Percentiles rank a stretch among this genome's conserved stretches.
Evolutionary conservation across 1,139 yeast genomes (phyloP).

Genomic region (Komagataea norvegica): DNA sequence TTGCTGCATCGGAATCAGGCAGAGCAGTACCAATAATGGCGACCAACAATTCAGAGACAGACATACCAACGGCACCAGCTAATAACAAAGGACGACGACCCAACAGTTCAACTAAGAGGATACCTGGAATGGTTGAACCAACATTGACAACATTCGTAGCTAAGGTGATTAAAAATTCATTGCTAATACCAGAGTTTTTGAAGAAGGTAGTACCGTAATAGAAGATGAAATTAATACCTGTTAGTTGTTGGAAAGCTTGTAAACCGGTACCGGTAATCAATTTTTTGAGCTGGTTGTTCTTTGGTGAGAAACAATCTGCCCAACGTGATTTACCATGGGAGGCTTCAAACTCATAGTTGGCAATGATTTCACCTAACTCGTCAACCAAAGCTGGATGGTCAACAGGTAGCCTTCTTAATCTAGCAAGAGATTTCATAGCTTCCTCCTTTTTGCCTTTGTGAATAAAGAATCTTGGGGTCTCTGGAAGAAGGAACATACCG

Average conservation of each 20-base stretch:
- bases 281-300: slow-evolving; percentile 29
- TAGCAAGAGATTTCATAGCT: slow-evolving; percentile 43
- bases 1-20: slow-evolving; percentile 35
- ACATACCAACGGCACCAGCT: slow-evolving; percentile 53
- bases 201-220: slow-evolving; percentile 64
- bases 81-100: slow-evolving; percentile 50
- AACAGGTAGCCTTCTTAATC: slow-evolving; percentile 37
- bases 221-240: slow-evolving; percentile 69
- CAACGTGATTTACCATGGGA: slow-evolving; percentile 32
- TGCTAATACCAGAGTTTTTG: slow-evolving; percentile 42
- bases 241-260: slow-evolving; percentile 61
- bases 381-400: slow-evolving; percentile 35
- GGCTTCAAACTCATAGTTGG: slow-evolving; percentile 38
- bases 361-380: slow-evolving; percentile 38
- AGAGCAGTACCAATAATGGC: slow-evolving; percentile 48
- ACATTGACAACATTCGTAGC: slow-evolving; percentile 62
- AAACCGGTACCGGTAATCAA: slow-evolving; percentile 37
- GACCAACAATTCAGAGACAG: slow-evolving; percentile 52
- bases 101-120: slow-evolving; percentile 44
- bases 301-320: slow-evolving; percentile 31
- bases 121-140: slow-evolving; percentile 58
- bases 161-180: slow-evolving; percentile 43
- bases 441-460: slow-evolving; percentile 39
- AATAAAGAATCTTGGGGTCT: slow-evolving; percentile 63
- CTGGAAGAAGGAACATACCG: slow-evolving; percentile 58